A percentile compares a stretch with the other conserved stretches of the same genome.
phyloP scores from a whole-genome alignment of 2,329 filamentous ascomycete genomes.

The Teratosphaeria viscida region DNA sequence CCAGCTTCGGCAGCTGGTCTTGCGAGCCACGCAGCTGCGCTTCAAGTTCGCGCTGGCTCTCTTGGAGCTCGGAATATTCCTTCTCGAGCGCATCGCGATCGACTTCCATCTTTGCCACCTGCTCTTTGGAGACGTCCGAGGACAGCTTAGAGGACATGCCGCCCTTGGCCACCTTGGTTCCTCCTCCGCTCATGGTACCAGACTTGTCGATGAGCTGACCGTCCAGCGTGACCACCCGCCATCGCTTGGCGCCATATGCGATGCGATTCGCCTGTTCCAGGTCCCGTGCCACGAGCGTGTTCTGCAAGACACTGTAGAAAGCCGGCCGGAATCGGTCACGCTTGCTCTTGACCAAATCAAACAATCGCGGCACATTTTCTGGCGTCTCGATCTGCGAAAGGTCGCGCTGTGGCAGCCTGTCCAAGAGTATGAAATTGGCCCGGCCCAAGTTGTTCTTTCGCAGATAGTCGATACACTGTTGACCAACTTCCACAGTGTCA shows the following conservation, averaged over 20 bases:
- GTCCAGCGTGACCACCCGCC: conserved; percentile 91
- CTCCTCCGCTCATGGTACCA: conserved; percentile 97
- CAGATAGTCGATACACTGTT: conserved; percentile 96
- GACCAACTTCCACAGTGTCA: conserved; percentile 87
- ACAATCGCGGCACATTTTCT: conserved; percentile 82
- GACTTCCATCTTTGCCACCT: conserved; percentile 74
- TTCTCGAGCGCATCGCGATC: conserved; percentile 79
- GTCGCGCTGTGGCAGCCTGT: conserved; percentile 71
- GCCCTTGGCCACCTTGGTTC: conserved; percentile 77
- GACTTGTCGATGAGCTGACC: conserved; percentile 96
- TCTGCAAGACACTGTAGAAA: conserved; percentile 91
- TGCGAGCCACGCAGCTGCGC: conserved; percentile 59
- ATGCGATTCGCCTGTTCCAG: conserved; percentile 95
- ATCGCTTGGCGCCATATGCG: conserved; percentile 84
- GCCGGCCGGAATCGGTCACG: conserved; percentile 78
- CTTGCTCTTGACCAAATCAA: conserved; percentile 84
- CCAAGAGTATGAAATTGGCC: conserved; percentile 92
- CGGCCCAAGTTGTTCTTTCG: conserved; percentile 94
- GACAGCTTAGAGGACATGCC: conserved; percentile 94
- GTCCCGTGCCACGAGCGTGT: conserved; percentile 86
- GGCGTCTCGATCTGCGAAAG: conserved; percentile 75
- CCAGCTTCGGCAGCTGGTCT: conserved; percentile 69
- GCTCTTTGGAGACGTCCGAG: conserved; percentile 77
- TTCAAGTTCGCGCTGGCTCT: conserved; percentile 73
- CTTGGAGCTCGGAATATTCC: conserved; percentile 73